Evolutionary conservation across 2,329 filamentous ascomycete genomes (phyloP).

Genomic region (Fusarium miscanthi): DNA sequence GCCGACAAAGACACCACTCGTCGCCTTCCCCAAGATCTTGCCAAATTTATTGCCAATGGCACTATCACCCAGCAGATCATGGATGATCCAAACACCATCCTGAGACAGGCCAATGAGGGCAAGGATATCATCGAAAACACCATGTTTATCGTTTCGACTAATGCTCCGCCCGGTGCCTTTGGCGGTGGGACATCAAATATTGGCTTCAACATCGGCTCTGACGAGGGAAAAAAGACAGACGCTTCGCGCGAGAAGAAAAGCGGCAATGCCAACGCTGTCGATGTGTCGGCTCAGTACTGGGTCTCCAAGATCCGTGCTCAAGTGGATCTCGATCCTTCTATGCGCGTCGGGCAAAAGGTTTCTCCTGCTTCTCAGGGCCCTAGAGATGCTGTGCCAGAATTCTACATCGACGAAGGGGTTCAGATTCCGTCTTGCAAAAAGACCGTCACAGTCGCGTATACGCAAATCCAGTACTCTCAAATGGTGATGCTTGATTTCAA

Average conservation of each 20-base stretch:
- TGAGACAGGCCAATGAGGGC: not conserved
- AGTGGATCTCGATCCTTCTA: not conserved
- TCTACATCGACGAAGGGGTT: not conserved
- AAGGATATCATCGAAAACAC: not conserved
- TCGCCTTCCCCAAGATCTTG: not conserved
- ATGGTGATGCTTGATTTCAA: not conserved
- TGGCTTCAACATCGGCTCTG: not conserved
- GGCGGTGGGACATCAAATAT: not conserved
- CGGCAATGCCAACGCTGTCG: not conserved
- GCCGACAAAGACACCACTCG: not conserved
- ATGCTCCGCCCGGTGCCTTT: not conserved
- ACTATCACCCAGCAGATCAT: not conserved
- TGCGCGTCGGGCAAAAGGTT: not conserved
- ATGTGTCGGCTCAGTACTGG: not conserved
- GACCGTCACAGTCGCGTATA: fast-evolving
- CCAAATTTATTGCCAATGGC: not conserved
- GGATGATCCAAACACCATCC: not conserved
- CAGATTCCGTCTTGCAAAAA: not conserved
- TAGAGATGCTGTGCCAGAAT: not conserved
- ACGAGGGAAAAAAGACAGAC: not conserved
- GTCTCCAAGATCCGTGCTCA: not conserved
- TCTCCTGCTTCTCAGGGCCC: not conserved
- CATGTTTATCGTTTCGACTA: not conserved
- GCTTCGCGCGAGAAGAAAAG: not conserved
- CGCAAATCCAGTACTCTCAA: not conserved